These are phyloP conservation scores for Backusella tuberculispora DNA, from an alignment of 192 early-diverging fungal species.

Conservation along the genomic window DNA sequence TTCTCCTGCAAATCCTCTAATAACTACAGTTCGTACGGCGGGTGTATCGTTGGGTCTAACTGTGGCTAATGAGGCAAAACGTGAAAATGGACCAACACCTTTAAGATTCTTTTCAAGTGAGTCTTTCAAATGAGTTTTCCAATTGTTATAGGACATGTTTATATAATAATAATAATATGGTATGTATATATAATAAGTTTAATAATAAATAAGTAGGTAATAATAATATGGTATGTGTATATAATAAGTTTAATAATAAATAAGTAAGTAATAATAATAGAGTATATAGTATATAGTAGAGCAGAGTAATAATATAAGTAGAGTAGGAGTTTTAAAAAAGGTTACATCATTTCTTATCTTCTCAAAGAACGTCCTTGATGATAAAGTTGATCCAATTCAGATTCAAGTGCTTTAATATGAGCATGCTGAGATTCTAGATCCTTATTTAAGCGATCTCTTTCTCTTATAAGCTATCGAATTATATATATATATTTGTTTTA, in stretches of 20 bases:
- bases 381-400: constrained; percentile 64
- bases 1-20: constrained; percentile 45
- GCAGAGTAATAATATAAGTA: no score
- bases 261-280: background rate
- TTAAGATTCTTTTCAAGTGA: constrained; percentile 30
- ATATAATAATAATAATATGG: background rate
- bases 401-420: constrained; percentile 91
- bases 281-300: background rate
- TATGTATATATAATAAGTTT: background rate
- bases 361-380: constrained; percentile 26
- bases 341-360: background rate
- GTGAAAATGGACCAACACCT: background rate
- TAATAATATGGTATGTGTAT: background rate
- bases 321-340: no score
- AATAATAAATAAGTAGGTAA: background rate
- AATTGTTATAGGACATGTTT: constrained; percentile 14
- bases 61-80: constrained; percentile 35
- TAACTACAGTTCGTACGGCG: constrained; percentile 43
- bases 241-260: background rate
- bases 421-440: constrained; percentile 96
- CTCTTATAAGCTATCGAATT: constrained; percentile 77
- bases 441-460: constrained; percentile 98
- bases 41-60: constrained; percentile 29
- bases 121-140: constrained; percentile 26
- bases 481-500: background rate